phyloP scores from a whole-genome alignment of 164 flowering plant genomes.

The Platanus orientalis region DNA sequence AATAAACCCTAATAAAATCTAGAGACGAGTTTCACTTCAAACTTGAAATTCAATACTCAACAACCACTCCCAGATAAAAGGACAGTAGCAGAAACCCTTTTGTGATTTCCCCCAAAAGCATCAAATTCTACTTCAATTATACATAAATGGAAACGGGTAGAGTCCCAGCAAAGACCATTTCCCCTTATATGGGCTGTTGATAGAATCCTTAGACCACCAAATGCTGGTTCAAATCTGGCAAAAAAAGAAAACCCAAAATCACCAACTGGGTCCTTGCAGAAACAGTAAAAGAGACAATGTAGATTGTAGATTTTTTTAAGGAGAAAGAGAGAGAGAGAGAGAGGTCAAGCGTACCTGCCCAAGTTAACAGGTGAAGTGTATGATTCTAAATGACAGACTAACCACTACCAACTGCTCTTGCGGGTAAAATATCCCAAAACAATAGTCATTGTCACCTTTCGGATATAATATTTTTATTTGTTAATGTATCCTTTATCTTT shows the following conservation, averaged over 20 bases:
- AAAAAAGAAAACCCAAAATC: conserved; percentile 27
- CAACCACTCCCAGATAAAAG: conserved; percentile 18
- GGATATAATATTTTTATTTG: conserved; percentile 3
- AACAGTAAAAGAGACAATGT: conserved; percentile 33
- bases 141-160: conserved; percentile 25
- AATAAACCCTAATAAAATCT: conserved; percentile 6
- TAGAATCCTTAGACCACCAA: conserved; percentile 38
- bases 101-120: conserved; percentile 32
- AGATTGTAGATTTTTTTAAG: conserved; percentile 8
- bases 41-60: conserved; percentile 26
- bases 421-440: conserved; percentile 52
- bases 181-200: conserved; percentile 25
- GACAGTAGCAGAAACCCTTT: conserved; percentile 28
- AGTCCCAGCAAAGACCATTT: conserved; percentile 16
- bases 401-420: conserved; percentile 78
- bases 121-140: conserved; percentile 39
- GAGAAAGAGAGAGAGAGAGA: conserved; percentile 20
- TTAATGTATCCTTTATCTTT: conserved; percentile 1
- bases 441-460: conserved; percentile 23
- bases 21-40: conserved; percentile 5
- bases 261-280: conserved; percentile 43
- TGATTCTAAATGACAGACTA: conserved; percentile 53
- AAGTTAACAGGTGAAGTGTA: conserved; percentile 43
- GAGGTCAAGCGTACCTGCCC: conserved; percentile 47
- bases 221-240: conserved; percentile 35